These are phyloP conservation scores for Rhodotorula sphaerocarpa DNA, from an alignment of 768 basidiomycete genomes.

Conservation along the genomic window DNA sequence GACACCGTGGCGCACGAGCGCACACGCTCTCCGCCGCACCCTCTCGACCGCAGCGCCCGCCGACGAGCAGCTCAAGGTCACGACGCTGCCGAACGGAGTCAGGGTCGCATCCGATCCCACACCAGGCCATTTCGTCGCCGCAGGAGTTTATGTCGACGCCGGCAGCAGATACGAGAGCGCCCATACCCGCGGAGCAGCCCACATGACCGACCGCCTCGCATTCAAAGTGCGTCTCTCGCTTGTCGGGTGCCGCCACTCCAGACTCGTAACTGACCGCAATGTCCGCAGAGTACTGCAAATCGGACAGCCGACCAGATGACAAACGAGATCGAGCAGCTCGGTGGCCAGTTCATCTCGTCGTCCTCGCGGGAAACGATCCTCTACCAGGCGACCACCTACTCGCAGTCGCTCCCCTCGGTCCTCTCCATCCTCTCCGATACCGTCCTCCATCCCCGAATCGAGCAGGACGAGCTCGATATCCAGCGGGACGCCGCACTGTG, in stretches of 20 bases:
- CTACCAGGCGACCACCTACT: slow-evolving; percentile 95
- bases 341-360: slow-evolving; percentile 84
- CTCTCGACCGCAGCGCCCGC: background rate
- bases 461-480: slow-evolving; percentile 66
- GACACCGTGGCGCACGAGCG: background rate
- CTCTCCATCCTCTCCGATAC: slow-evolving; percentile 87
- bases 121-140: slow-evolving; percentile 86
- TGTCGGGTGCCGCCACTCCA: background rate
- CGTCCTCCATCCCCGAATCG: slow-evolving; percentile 66
- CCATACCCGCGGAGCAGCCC: slow-evolving; percentile 67
- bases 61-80: slow-evolving; percentile 46
- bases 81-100: slow-evolving; percentile 82
- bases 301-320: slow-evolving; percentile 72
- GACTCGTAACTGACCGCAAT: background rate
- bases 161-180: slow-evolving; percentile 80
- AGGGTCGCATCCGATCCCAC: slow-evolving; percentile 83
- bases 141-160: slow-evolving; percentile 88
- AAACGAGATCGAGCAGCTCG: slow-evolving; percentile 67
- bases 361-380: slow-evolving; percentile 89
- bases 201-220: slow-evolving; percentile 90
- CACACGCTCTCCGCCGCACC: background rate
- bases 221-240: slow-evolving; percentile 63
- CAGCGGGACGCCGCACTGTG: slow-evolving; percentile 82
- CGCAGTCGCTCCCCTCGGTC: slow-evolving; percentile 68
- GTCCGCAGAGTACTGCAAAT: slow-evolving; percentile 60